Conservation (phyloP, 345 rosid species). For the Cardamine resedifolia region DNA sequence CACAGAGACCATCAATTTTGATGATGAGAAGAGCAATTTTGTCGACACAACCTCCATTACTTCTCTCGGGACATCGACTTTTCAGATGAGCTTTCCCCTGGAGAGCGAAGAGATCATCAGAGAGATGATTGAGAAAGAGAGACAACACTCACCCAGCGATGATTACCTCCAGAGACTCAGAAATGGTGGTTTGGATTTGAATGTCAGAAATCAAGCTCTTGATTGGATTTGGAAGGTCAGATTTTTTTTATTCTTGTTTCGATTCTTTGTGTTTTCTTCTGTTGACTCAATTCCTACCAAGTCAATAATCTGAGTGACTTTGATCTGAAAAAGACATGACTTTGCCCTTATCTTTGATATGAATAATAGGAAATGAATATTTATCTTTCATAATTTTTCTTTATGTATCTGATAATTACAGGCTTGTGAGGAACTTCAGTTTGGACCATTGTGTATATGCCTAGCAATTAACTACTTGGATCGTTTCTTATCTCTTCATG, state of each 20-base stretch:
- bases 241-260: not conserved
- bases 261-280: not conserved
- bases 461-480: conserved; percentile 72
- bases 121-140: conserved; percentile 58
- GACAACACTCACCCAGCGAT: conserved; percentile 48
- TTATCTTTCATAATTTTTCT: not conserved
- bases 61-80: conserved; percentile 11
- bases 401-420: conserved; percentile 38
- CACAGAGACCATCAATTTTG: conserved; percentile 22
- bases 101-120: conserved; percentile 48
- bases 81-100: conserved; percentile 41
- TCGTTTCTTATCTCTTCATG: conserved; percentile 62
- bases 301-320: conserved; percentile 30
- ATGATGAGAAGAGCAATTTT: conserved; percentile 14
- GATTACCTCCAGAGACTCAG: conserved; percentile 60
- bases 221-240: conserved; percentile 73
- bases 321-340: conserved; percentile 32
- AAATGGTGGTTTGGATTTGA: conserved; percentile 54
- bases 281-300: conserved; percentile 30
- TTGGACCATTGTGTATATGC: conserved; percentile 58
- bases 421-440: conserved; percentile 54
- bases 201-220: conserved; percentile 55
- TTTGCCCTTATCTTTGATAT: conserved; percentile 11
- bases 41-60: conserved; percentile 24
- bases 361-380: not conserved